These are phyloP conservation scores for Chlorociboria aeruginascens DNA, from an alignment of 495 filamentous ascomycete genomes.

Conservation along the genomic window DNA sequence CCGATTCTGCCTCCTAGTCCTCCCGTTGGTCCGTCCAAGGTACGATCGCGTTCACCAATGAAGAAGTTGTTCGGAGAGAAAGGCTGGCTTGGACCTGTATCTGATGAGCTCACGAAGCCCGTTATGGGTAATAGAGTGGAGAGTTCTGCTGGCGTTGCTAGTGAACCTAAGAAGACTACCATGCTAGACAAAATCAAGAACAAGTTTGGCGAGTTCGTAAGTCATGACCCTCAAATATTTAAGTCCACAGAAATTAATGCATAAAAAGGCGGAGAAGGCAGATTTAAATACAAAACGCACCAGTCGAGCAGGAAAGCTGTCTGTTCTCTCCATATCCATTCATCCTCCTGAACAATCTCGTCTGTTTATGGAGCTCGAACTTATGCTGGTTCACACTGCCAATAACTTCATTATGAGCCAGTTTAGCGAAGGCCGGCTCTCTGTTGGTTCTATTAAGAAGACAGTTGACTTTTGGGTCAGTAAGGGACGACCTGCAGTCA, in stretches of 20 bases:
- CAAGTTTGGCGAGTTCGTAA: constrained; percentile 34
- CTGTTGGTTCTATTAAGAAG: constrained; percentile 34
- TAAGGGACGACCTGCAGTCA: constrained; percentile 40
- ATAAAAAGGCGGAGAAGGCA: constrained; percentile 13
- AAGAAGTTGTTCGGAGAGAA: constrained; percentile 43
- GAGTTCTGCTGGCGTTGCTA: constrained; percentile 14
- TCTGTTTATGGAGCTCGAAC: constrained; percentile 42
- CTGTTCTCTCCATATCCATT: constrained; percentile 33
- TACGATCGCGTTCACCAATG: constrained; percentile 29
- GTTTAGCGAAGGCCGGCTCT: constrained; percentile 33
- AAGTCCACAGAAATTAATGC: background rate
- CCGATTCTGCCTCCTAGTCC: background rate
- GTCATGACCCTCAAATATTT: constrained; percentile 1
- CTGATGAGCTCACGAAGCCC: constrained; percentile 10
- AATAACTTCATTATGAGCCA: constrained; percentile 40
- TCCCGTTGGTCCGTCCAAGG: constrained; percentile 9
- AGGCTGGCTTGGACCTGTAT: constrained; percentile 33
- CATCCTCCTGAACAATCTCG: constrained; percentile 32
- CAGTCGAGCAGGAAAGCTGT: background rate
- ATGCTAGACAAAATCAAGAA: constrained; percentile 37
- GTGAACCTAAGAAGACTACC: constrained; percentile 20
- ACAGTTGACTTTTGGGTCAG: constrained; percentile 31
- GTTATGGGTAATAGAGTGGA: background rate
- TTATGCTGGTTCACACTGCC: constrained; percentile 38
- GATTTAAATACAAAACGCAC: constrained; percentile 10